A percentile compares a stretch with the other conserved stretches of the same genome.
Evolutionary conservation across 768 basidiomycete species (phyloP).

Genomic region (Boletus sp.): DNA sequence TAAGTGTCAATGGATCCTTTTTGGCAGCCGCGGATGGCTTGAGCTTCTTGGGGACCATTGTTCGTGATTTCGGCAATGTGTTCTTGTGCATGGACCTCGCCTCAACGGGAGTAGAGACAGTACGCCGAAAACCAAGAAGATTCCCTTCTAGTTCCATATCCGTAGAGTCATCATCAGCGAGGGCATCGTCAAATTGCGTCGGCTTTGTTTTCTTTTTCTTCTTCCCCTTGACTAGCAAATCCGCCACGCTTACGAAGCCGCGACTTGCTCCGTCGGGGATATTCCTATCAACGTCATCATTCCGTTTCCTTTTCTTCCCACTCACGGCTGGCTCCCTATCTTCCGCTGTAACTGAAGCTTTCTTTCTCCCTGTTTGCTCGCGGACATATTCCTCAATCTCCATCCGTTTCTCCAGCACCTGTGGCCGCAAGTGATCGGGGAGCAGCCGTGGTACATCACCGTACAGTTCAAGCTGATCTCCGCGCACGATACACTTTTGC

Average conservation of each 20-base stretch:
- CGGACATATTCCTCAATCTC: slow-evolving; percentile 74
- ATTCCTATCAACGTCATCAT: slow-evolving; percentile 65
- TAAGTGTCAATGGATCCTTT: slow-evolving; percentile 31
- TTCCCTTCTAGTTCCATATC: slow-evolving; percentile 68
- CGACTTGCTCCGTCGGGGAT: slow-evolving; percentile 70
- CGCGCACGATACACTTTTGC: slow-evolving; percentile 82
- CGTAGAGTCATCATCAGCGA: slow-evolving; percentile 63
- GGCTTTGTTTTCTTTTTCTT: slow-evolving; percentile 42
- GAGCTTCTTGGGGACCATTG: slow-evolving; percentile 33
- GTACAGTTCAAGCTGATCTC: slow-evolving; percentile 87
- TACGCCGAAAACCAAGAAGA: slow-evolving; percentile 46
- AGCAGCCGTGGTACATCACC: slow-evolving; percentile 88
- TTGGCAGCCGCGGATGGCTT: slow-evolving; percentile 23
- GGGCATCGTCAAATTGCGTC: slow-evolving; percentile 47
- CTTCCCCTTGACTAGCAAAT: slow-evolving; percentile 56
- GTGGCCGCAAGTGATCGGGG: slow-evolving; percentile 73
- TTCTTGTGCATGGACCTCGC: slow-evolving; percentile 35
- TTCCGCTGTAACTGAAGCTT: slow-evolving; percentile 21
- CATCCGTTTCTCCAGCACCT: slow-evolving; percentile 78
- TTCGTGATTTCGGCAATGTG: slow-evolving; percentile 46
- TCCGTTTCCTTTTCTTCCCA: slow-evolving; percentile 65
- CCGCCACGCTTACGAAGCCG: slow-evolving; percentile 69
- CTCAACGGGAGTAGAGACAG: slow-evolving; percentile 46
- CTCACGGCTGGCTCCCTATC: slow-evolving; percentile 31
- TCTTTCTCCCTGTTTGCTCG: slow-evolving; percentile 40